Conservation (phyloP, 306 rosid species). For the Amphicarpaea edgeworthii region DNA sequence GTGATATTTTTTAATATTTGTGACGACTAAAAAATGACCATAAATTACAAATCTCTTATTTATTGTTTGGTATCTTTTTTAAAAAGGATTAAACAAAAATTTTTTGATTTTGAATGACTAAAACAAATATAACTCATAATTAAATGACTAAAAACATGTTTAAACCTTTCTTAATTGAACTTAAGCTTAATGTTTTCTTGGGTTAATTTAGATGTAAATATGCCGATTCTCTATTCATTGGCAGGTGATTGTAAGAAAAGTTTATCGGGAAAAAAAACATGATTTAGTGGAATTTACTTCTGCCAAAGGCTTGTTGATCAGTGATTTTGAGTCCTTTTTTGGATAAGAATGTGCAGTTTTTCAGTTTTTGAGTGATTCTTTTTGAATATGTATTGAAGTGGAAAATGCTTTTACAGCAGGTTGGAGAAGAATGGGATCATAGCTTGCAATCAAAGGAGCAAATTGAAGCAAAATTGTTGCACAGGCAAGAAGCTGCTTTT, state of each 20-base stretch:
- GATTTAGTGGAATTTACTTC: neutral
- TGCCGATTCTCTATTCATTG: neutral
- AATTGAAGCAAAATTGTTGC: constrained; percentile 60
- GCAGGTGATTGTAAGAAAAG: neutral
- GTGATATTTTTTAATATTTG: too few species aligned
- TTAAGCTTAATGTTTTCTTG: neutral
- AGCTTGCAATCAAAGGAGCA: constrained; percentile 76
- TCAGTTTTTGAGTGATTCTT: neutral
- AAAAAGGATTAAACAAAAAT: too few species aligned
- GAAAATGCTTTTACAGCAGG: constrained; percentile 43
- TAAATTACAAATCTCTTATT: too few species aligned
- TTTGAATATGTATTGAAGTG: constrained; percentile 24
- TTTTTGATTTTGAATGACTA: too few species aligned
- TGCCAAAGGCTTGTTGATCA: constrained; percentile 6
- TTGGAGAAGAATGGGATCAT: constrained; percentile 72
- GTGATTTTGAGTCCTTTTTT: neutral
- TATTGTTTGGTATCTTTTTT: too few species aligned
- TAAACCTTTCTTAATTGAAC: too few species aligned
- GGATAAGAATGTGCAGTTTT: neutral
- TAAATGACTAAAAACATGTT: too few species aligned
- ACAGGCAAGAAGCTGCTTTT: constrained; percentile 77
- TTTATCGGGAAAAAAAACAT: neutral
- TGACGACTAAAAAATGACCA: too few species aligned
- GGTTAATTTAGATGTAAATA: constrained; percentile 22
- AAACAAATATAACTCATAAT: too few species aligned